Evolutionary conservation across 2,329 filamentous ascomycete genomes (phyloP).

Genomic region (Neofusicoccum parvum): DNA sequence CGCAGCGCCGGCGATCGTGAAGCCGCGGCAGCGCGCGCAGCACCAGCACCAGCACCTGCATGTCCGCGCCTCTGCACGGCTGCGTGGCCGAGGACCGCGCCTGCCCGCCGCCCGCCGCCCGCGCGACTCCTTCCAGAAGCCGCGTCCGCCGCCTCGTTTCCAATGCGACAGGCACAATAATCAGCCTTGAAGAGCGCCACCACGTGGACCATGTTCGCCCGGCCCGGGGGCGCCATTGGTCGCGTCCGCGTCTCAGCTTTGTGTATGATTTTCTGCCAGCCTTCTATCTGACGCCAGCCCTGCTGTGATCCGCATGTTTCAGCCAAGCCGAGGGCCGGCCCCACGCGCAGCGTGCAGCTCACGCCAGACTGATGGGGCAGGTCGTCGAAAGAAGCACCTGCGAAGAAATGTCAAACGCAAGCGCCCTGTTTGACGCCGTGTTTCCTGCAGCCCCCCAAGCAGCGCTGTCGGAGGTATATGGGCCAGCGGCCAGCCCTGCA

Average conservation of each 20-base stretch:
- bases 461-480: too few species aligned
- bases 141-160: not conserved
- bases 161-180: not conserved
- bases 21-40: too few species aligned
- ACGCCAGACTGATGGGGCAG: not conserved
- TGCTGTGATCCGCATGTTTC: constrained; percentile 18
- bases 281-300: constrained; percentile 16
- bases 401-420: not conserved
- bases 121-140: not conserved
- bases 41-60: not conserved
- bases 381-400: not conserved
- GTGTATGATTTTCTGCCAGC: not conserved
- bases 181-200: constrained; percentile 4
- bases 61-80: not conserved
- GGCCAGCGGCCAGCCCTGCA: not conserved
- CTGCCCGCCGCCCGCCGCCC: not conserved
- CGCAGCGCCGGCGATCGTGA: not conserved
- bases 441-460: not conserved
- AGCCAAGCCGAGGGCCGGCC: not conserved
- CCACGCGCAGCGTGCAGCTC: not conserved
- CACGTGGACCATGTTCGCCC: not conserved
- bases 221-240: not conserved
- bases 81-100: not conserved
- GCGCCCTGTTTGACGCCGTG: not conserved
- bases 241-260: not conserved